Evolutionary conservation across 192 early-diverging fungal genomes (phyloP), one percentile per base, ranked within the genome.

Genomic region (Backusella westeae): DNA sequence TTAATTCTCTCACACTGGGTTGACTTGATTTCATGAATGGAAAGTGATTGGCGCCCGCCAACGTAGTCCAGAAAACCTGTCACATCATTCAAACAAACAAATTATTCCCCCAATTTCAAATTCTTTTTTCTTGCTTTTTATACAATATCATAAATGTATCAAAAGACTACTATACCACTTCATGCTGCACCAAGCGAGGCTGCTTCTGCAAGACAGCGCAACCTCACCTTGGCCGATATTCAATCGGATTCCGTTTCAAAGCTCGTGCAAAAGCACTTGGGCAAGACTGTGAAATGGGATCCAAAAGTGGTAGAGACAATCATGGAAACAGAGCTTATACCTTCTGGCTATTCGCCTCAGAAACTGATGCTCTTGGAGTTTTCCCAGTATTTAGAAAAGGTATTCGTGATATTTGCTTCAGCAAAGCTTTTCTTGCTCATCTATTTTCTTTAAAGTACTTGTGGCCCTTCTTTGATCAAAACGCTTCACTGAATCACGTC

Each of bases 341-440:
- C 74, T 38, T 80, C 77, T 32, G 71, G 80, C 15, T 92, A 88
- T 69, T 83, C 86, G n/a, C 53, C 87, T 15, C 81, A 84, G 26
- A 92, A 92, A 53, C 34, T 94, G 15, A 88, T 90, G 72, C 81
- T 96, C 19, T 80, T 96, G 34, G 94, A 96, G 71, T 87, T 89
- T 66, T 90, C 84, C 46, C 93, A 94, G 34, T 96, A 94, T 77
- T 78, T 96, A 34, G 94, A 92, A 84, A 91, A 89, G 84, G 89
- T 89, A 84, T 38, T 12, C 39, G 46, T 65, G 15, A 44, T 44
- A 44, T 44, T 44, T 44, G 3, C 5, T 44, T 5, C 4, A 19
- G 4, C 10, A 12, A 44, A 17, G 2, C 4, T 36, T n/a, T 39
- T 26, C 23, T 10, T 70, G 10, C 66, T 69, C n/a, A 75, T 34